phyloP scores from a whole-genome alignment of 352 stramenopile genomes.

The Pythium diclinum region DNA sequence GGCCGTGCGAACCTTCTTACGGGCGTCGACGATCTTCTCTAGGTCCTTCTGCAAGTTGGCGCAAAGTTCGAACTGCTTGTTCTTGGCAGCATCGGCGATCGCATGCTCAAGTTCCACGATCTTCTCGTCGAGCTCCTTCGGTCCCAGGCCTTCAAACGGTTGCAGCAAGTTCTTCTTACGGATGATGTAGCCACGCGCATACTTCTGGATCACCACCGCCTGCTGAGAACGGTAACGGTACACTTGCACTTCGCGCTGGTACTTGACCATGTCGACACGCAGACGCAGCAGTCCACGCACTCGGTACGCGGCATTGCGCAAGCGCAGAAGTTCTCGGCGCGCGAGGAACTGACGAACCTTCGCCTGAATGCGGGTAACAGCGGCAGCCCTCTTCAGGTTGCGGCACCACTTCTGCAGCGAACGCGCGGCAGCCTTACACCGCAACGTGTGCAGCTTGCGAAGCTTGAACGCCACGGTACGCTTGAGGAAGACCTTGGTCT shows the following conservation, averaged over 20 bases:
- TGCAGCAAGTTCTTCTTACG: constrained; percentile 74
- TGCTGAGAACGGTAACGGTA: constrained; percentile 48
- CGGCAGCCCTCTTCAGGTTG: constrained; percentile 57
- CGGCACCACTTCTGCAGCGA: constrained; percentile 83
- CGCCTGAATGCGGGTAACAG: constrained; percentile 67
- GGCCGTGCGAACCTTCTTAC: constrained; percentile 80
- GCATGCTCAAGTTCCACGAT: constrained; percentile 75
- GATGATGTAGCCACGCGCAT: constrained; percentile 65
- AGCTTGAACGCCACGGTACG: constrained; percentile 76
- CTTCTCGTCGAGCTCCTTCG: constrained; percentile 75
- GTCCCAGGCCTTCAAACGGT: constrained; percentile 70
- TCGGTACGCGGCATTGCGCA: constrained; percentile 60
- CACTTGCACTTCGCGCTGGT: constrained; percentile 44
- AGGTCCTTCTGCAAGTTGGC: constrained; percentile 82
- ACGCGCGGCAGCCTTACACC: constrained; percentile 77
- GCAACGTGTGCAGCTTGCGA: constrained; percentile 75
- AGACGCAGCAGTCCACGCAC: constrained; percentile 58
- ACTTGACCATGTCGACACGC: constrained; percentile 64
- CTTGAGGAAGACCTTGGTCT: constrained; percentile 88
- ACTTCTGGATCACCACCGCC: constrained; percentile 72
- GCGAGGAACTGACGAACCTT: constrained; percentile 70
- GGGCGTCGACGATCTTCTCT: constrained; percentile 74
- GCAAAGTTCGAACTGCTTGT: constrained; percentile 86
- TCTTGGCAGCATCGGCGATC: constrained; percentile 71
- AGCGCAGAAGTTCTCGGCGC: constrained; percentile 41